Evolutionary conservation across 495 filamentous ascomycete genomes (phyloP).

Genomic region (Pyrenula aspistea): DNA sequence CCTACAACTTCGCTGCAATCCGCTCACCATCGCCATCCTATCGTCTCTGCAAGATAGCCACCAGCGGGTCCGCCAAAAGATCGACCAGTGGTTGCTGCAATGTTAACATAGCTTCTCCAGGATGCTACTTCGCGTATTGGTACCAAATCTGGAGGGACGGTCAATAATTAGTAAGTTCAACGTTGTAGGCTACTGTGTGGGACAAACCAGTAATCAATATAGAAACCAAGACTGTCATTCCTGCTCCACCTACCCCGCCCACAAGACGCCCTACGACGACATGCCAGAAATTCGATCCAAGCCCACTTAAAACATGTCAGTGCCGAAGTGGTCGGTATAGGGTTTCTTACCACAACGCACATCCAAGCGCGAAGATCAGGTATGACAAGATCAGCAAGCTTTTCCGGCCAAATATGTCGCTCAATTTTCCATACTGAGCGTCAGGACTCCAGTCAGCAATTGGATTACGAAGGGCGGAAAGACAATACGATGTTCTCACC

Average conservation of each 20-base stretch:
- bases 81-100: conserved; percentile 50
- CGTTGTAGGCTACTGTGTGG: not conserved
- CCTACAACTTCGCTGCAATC: conserved; percentile 8
- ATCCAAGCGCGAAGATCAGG: conserved; percentile 28
- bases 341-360: too few relatives aligned
- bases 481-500: too few relatives aligned
- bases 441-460: conserved; percentile 49
- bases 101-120: conserved; percentile 56
- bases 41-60: conserved; percentile 49
- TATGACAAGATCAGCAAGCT: conserved; percentile 27
- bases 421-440: conserved; percentile 35
- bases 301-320: too few relatives aligned
- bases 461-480: too few relatives aligned
- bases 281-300: conserved; percentile 35
- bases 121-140: conserved; percentile 53
- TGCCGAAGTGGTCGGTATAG: too few relatives aligned
- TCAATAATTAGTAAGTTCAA: not conserved
- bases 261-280: conserved; percentile 46
- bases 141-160: conserved; percentile 45
- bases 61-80: conserved; percentile 52
- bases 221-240: conserved; percentile 41
- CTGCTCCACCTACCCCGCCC: conserved; percentile 47
- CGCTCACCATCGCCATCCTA: conserved; percentile 55
- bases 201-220: conserved; percentile 49
- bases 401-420: conserved; percentile 35